Percentiles rank a stretch among this genome's conserved stretches.
These are phyloP conservation scores for Ambrosia artemisiifolia DNA, from an alignment of 129 eudicot species.

Conservation along the genomic window DNA sequence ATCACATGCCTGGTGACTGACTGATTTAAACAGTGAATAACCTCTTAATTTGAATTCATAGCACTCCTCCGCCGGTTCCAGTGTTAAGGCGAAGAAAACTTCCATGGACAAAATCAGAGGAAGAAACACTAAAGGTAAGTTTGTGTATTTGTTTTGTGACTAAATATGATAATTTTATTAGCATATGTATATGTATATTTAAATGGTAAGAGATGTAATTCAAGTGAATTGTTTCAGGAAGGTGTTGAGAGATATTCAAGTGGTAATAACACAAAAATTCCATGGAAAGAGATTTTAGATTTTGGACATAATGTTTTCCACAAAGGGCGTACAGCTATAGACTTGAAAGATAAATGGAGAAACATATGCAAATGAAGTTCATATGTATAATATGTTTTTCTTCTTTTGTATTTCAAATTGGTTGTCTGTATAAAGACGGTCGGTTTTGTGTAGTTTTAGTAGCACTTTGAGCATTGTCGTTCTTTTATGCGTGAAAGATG, in stretches of 20 bases:
- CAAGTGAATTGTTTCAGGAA: constrained; percentile 42
- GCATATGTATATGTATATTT: neutral
- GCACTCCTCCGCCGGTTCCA: constrained; percentile 40
- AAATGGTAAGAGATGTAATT: constrained; percentile 9
- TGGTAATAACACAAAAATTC: constrained; percentile 32
- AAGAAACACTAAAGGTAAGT: constrained; percentile 66
- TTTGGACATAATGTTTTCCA: constrained; percentile 54
- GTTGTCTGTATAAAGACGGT: too few relatives aligned
- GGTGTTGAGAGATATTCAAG: constrained; percentile 42
- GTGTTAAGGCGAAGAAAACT: constrained; percentile 50
- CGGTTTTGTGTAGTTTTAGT: too few relatives aligned
- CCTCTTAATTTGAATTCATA: constrained; percentile 35
- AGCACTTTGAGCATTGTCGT: neutral
- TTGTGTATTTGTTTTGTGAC: neutral
- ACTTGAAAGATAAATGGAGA: constrained; percentile 90
- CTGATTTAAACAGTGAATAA: neutral
- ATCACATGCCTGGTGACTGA: neutral
- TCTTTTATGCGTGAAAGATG: neutral
- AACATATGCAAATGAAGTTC: constrained; percentile 53
- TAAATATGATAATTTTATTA: neutral
- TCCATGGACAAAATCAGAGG: constrained; percentile 69
- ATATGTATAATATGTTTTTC: neutral
- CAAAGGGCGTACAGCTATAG: constrained; percentile 53
- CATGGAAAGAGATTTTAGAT: constrained; percentile 73
- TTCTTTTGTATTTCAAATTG: neutral